Conservation (phyloP, 164 flowering plant species). For the Nelumbo lutea region DNA sequence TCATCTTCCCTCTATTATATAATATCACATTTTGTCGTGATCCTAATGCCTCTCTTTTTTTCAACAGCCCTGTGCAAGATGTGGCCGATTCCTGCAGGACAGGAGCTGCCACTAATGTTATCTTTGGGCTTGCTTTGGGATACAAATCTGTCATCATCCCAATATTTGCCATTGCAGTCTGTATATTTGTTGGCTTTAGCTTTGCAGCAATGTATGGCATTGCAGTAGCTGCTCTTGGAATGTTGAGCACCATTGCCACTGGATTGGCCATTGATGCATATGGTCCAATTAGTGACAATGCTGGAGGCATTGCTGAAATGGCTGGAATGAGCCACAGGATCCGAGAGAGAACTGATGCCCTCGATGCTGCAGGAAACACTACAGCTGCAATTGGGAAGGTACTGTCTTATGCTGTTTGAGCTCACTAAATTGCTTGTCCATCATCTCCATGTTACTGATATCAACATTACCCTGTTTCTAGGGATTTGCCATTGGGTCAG, state of each 20-base stretch:
- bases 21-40: no score
- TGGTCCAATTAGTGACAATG: conserved; percentile 77
- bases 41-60: neutral
- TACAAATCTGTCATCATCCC: conserved; percentile 21
- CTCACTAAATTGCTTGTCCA: neutral
- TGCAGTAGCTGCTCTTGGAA: conserved; percentile 37
- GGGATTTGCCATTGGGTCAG: conserved; percentile 35
- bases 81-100: conserved; percentile 27
- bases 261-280: conserved; percentile 73
- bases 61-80: conserved; percentile 24
- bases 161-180: conserved; percentile 20
- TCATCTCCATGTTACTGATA: neutral
- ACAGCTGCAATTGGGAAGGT: conserved; percentile 86
- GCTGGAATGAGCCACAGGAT: conserved; percentile 76
- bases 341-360: conserved; percentile 76
- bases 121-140: conserved; percentile 23
- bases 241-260: conserved; percentile 63
- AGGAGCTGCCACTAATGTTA: conserved; percentile 21
- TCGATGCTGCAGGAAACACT: conserved; percentile 78
- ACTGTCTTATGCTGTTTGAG: neutral
- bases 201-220: conserved; percentile 23
- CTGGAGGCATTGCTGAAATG: conserved; percentile 84
- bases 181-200: conserved; percentile 20
- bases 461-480: neutral
- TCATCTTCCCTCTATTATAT: neutral